Evolutionary conservation across 345 rosid genomes (phyloP).

Genomic region (Moricandia moricandioides): DNA sequence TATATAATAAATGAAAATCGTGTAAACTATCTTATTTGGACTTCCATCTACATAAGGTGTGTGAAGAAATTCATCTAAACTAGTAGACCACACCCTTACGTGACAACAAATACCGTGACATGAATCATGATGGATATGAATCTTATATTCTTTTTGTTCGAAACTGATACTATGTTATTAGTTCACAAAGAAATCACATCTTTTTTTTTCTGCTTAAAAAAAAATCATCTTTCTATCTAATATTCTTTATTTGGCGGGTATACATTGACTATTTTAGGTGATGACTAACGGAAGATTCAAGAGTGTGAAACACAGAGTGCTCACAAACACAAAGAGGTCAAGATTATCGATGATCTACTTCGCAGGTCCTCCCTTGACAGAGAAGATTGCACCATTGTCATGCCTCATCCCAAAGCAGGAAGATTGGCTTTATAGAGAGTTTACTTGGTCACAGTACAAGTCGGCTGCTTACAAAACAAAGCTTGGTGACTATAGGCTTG

Average conservation of each 20-base stretch:
- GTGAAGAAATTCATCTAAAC: too few species aligned
- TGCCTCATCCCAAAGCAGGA: slow-evolving; percentile 50
- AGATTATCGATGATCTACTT: slow-evolving; percentile 86
- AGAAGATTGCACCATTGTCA: slow-evolving; percentile 57
- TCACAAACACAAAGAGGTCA: slow-evolving; percentile 48
- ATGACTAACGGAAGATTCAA: slow-evolving; percentile 79
- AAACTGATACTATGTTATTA: background rate
- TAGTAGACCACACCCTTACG: background rate
- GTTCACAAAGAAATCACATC: background rate
- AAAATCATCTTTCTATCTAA: background rate
- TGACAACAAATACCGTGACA: too few species aligned
- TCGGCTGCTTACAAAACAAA: slow-evolving; percentile 61
- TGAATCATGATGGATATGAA: background rate
- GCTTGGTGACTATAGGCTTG: slow-evolving; percentile 72
- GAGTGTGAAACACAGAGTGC: slow-evolving; percentile 84
- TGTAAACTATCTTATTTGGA: background rate
- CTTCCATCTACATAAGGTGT: too few species aligned
- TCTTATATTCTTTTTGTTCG: too few species aligned
- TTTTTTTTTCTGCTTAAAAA: too few species aligned
- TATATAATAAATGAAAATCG: background rate
- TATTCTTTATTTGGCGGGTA: background rate
- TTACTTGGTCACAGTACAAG: slow-evolving; percentile 79
- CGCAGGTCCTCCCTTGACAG: slow-evolving; percentile 71
- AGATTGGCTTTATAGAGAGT: slow-evolving; percentile 63
- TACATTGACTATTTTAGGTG: slow-evolving; percentile 45